Base-by-base conservation (phyloP, 2,329 filamentous ascomycete genomes). In the Didymellaceae sp. region DNA sequence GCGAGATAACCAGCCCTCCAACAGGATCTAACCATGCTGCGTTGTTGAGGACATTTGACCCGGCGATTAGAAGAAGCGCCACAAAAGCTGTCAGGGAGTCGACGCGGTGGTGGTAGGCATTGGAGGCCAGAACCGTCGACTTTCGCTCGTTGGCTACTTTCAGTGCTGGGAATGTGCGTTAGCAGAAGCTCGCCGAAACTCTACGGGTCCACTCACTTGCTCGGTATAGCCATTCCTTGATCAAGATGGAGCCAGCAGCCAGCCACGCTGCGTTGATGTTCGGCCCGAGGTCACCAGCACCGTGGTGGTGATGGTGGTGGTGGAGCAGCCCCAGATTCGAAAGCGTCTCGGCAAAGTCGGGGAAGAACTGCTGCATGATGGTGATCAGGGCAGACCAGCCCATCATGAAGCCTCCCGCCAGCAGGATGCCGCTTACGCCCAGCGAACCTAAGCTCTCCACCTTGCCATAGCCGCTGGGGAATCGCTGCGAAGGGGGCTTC, bases 141-240 rank as follows among this genome's bases (percentile, higher is more conserved):
- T 96, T 96, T 72, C 93, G 90, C 75, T 96, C 90, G 63, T 86
- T 86, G 35, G 94, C 94, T 54, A 99, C 86, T 78, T 97, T 97
- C 87, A 97, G 95, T 42, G 91, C 90, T 95, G 63, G 22, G 24
- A 43, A 28, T 43, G 50, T 38, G 32, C n/a, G 52, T 75, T 60
- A 68, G 64, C 55, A 45, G n/a, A 35, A 18, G 20, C n/a, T 4
- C 3, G 1, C 13, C 4, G 20, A 6, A 1, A 5, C 6, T 8
- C 20, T 16, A 6, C 6, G 26, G 28, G 14, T 14, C 18, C 30
- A 51, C 72, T 51, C 85, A 94, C 93, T 99, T 58, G 93, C 91
- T 78, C 89, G 87, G 71, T 97, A 99, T 20, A 99, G 79, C 90
- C 92, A 99, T 75, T 99, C 94, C 76, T 99, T 99, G 65, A 97